A percentile compares a stretch with the other conserved stretches of the same genome.
Conservation (phyloP, 1,139 yeast genomes). For the Zygosaccharomyces sapae region DNA sequence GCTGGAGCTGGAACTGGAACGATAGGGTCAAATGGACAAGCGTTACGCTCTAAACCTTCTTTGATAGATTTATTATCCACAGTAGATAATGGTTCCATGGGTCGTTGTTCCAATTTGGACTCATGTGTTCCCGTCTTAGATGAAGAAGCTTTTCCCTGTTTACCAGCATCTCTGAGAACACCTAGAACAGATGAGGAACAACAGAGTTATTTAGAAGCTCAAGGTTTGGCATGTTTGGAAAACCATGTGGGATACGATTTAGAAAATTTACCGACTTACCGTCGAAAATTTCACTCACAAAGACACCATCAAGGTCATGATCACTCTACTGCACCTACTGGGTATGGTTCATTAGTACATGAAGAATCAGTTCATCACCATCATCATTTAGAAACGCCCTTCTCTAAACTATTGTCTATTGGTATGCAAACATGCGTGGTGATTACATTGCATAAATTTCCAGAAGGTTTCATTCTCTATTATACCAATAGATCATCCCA, state of each 20-base stretch:
- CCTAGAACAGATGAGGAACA: constrained; percentile 9
- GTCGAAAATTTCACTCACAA: constrained; percentile 26
- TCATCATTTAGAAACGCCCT: constrained; percentile 74
- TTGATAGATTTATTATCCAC: constrained; percentile 14
- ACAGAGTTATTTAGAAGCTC: constrained; percentile 1
- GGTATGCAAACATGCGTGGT: constrained; percentile 90
- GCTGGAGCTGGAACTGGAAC: background rate
- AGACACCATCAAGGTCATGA: constrained; percentile 7
- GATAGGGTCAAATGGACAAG: background rate
- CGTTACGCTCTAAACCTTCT: constrained; percentile 10
- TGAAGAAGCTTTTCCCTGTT: constrained; percentile 11
- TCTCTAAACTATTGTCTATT: constrained; percentile 71
- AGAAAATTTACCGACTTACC: constrained; percentile 33
- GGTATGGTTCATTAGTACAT: background rate
- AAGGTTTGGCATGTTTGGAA: constrained; percentile 32
- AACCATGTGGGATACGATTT: constrained; percentile 36
- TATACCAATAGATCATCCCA: constrained; percentile 31
- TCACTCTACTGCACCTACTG: background rate
- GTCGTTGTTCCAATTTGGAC: constrained; percentile 13
- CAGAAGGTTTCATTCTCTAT: constrained; percentile 87
- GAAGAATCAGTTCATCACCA: constrained; percentile 49
- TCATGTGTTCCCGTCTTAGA: constrained; percentile 20
- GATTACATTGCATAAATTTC: constrained; percentile 81
- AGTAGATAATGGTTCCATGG: constrained; percentile 10
- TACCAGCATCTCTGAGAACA: constrained; percentile 10